Evolutionary conservation across 768 basidiomycete species (phyloP), one percentile per base, ranked within the genome.

Genomic region (Termitomyces sp.): DNA sequence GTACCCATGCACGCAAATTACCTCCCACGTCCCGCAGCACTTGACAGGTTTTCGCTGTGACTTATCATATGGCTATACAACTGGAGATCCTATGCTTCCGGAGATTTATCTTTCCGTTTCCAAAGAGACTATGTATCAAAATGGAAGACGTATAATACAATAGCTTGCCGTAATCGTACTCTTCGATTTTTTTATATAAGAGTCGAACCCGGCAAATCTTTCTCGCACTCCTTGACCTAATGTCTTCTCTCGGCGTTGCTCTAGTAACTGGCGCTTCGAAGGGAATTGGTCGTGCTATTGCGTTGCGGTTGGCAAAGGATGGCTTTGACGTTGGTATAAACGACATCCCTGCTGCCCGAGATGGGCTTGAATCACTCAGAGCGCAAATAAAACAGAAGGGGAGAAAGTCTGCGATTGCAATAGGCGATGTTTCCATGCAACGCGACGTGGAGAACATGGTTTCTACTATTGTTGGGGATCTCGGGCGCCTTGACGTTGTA

Each of bases 251-350:
- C n/a, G 56, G 56, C 3, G 60, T 66, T 43, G 65, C 65, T 32
- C 53, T 66, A 7, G 59, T 66, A 14, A 66, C 65, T 7, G 65
- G 65, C 14, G 65, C 65, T 30, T 60, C 69, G 1, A 73, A 70
- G 49, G 78, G 79, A n/a, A 77, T 78, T 22, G 78, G 77, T 5
- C 70, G 73, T 28, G 74, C 74, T 53, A 75, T 79, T 40, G 73
- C 77, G 32, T 61, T 73, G 6, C 70, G 76, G 6, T 72, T 80
- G 22, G 77, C 77, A 26, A 57, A 62, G 22, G 50, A 51, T 10
- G 50, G 50, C 1, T 51, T 51, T 16, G 50, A 51, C 9, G 35
- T 51, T 18, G 72, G 70, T 9, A 55, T 77, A 53, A 77, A 74
- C 12, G 77, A 77, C 53, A 59, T 75, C 28, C 59, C 55, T 14